Conservation (phyloP, 257 asterid species). For the Salvia rosmarinus region DNA sequence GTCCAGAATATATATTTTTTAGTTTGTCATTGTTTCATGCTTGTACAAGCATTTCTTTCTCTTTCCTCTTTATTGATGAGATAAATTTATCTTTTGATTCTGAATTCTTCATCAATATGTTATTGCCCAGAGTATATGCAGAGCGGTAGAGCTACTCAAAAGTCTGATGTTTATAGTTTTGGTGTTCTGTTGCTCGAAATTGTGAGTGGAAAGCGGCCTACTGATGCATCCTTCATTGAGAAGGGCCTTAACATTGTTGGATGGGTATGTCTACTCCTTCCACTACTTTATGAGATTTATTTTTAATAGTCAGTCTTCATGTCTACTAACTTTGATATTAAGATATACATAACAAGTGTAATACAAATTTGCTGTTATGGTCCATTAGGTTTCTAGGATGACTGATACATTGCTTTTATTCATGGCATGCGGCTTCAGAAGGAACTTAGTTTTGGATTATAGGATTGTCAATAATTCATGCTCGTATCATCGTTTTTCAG, state of each 20-base stretch:
- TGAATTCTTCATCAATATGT: slow-evolving; percentile 14
- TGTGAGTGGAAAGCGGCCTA: slow-evolving; percentile 59
- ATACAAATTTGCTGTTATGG: background rate
- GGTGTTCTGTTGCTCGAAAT: slow-evolving; percentile 87
- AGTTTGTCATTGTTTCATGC: background rate
- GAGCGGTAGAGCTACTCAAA: slow-evolving; percentile 78
- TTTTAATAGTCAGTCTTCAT: background rate
- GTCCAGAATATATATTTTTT: background rate
- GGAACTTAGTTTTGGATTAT: background rate
- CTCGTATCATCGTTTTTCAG: background rate
- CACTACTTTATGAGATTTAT: background rate
- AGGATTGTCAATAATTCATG: background rate
- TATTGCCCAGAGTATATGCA: slow-evolving; percentile 42
- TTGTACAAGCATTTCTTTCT: background rate
- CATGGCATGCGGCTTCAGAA: background rate
- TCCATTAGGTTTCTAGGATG: background rate
- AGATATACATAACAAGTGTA: background rate
- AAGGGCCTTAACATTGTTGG: slow-evolving; percentile 44
- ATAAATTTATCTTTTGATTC: slow-evolving; percentile 12
- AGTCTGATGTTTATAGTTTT: slow-evolving; percentile 84
- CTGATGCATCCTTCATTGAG: slow-evolving; percentile 44
- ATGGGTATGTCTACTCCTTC: slow-evolving; percentile 36
- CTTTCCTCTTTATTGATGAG: background rate
- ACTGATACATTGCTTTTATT: background rate
- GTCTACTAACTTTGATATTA: background rate